phyloP scores from a whole-genome alignment of 371 early-diverging fungal species.

The Mortierella sp. region DNA sequence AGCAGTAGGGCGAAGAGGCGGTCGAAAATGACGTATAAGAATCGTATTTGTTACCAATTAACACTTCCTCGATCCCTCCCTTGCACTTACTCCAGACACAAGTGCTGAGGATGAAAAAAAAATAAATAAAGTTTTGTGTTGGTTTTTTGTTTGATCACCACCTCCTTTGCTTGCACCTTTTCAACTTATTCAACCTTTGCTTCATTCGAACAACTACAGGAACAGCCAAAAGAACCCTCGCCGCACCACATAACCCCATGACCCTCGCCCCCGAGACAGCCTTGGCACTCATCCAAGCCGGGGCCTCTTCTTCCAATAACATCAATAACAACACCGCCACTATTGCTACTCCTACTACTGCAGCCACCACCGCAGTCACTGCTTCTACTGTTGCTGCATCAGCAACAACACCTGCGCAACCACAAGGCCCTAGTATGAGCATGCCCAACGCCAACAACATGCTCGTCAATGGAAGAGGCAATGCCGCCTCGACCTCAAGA shows the following conservation, averaged over 20 bases:
- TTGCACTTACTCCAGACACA: background rate
- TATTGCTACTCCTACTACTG: background rate
- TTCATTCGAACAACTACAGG: background rate
- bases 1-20: too few relatives aligned
- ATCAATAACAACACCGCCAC: conserved; percentile 7
- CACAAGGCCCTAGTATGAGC: conserved; percentile 16
- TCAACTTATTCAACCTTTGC: background rate
- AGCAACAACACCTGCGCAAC: background rate
- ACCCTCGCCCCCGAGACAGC: conserved; percentile 22
- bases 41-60: background rate
- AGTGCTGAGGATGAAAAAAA: background rate
- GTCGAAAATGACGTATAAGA: background rate
- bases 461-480: conserved; percentile 35
- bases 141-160: conserved; percentile 9
- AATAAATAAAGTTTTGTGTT: background rate
- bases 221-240: background rate
- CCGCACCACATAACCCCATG: conserved; percentile 10
- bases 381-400: background rate
- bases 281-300: conserved; percentile 24
- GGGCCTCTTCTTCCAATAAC: conserved; percentile 10
- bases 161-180: background rate
- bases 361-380: background rate
- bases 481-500: background rate
- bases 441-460: conserved; percentile 42
- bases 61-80: background rate